These are phyloP conservation scores for Maudiozyma serrabonitensis DNA, from an alignment of 805 yeast species.

Conservation along the genomic window DNA sequence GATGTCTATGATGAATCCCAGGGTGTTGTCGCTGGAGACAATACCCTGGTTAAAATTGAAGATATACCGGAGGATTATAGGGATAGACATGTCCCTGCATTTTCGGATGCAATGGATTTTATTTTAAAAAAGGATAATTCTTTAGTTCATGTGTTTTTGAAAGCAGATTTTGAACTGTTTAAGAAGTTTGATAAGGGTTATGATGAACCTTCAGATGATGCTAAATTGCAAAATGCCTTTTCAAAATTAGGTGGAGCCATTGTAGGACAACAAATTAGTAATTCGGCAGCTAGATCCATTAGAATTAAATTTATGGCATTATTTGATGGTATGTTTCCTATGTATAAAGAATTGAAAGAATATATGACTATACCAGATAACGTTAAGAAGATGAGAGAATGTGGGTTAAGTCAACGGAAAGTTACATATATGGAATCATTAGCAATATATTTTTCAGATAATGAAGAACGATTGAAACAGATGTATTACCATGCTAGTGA, in stretches of 20 bases:
- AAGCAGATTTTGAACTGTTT: constrained; percentile 2
- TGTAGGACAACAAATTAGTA: constrained; percentile 68
- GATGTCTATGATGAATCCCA: neutral
- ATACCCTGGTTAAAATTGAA: neutral
- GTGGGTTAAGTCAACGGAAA: constrained; percentile 65
- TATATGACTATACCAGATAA: constrained; percentile 18
- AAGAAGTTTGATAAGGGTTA: neutral
- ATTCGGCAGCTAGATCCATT: constrained; percentile 69
- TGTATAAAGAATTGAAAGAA: constrained; percentile 38
- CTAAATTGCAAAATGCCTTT: constrained; percentile 30
- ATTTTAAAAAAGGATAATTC: constrained; percentile 32
- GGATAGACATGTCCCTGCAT: constrained; percentile 24
- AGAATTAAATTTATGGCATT: constrained; percentile 35
- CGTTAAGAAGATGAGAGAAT: constrained; percentile 42
- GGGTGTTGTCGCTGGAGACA: neutral
- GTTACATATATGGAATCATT: constrained; percentile 50
- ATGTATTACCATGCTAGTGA: constrained; percentile 26
- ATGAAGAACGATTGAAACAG: constrained; percentile 29
- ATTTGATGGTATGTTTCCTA: constrained; percentile 38
- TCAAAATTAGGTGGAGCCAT: constrained; percentile 39
- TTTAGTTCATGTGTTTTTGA: constrained; percentile 15
- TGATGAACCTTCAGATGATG: constrained; percentile 2
- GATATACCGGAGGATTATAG: constrained; percentile 20
- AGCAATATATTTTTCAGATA: constrained; percentile 39
- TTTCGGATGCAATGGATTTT: constrained; percentile 28